Evolutionary conservation across 2,329 filamentous ascomycete genomes (phyloP), one percentile per base, ranked within the genome.

Genomic region (Aspergillus sp.): DNA sequence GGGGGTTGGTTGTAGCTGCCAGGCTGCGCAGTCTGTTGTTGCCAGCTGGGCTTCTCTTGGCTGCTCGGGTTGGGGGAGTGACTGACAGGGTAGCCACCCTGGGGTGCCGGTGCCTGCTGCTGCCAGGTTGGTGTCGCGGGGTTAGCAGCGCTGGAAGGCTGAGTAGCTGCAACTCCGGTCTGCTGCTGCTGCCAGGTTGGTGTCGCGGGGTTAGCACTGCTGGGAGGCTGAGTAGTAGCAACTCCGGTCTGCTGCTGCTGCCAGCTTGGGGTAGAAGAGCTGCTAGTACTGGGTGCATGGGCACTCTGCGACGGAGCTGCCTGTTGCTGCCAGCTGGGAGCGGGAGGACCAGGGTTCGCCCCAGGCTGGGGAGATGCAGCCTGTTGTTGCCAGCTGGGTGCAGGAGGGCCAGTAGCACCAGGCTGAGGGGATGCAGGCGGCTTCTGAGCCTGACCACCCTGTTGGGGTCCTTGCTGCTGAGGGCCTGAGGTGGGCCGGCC

Each of bases 401-500:
- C 58, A 42, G 21, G 57, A 44, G 15, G 62, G 23, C 8, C 64
- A 55, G 44, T 19, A 23, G 49, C 49, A 19, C 38, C 27, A 8
- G 44, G 51, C 44, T 59, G 55, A 38, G 55, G 23, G 17, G 44
- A 38, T 6, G 32, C 13, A 8, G 52, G 42, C 17, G 47, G 58
- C 15, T 51, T 42, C 21, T 54, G 58, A 11, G 50, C 15, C 19
- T 65, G 66, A 21, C 59, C 60, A 8, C 58, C 47, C 10, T 67
- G 62, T 38, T 64, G 65, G 19, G 64, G 62, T 6, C 48, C 8
- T 17, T 61, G 56, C 19, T 64, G 61, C 48, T 69, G 68, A 8
- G 62, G 57, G 52, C 53, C 54, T 32, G 71, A 70, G 66, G 68
- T 51, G 57, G 75, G 65, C 52, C 68, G 71, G 5, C 70, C 75